These are phyloP conservation scores for Penicillium taxi DNA, from an alignment of 495 filamentous ascomycete genomes.

Conservation along the genomic window DNA sequence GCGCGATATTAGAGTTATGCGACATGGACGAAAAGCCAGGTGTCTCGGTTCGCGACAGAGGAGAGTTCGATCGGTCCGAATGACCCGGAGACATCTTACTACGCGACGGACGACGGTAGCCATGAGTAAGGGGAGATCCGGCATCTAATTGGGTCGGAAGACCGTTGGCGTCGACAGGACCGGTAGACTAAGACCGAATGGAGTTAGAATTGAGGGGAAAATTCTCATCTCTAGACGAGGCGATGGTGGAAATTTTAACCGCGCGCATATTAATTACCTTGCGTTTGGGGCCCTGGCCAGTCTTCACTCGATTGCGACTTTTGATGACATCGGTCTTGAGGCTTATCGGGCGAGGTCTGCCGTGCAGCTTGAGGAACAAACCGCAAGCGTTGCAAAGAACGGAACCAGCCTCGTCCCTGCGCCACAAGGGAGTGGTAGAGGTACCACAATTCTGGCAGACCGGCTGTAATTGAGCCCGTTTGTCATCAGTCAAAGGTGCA, in stretches of 20 bases:
- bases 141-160: constrained; percentile 51
- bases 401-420: constrained; percentile 87
- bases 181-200: constrained; percentile 33
- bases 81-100: constrained; percentile 64
- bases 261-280: constrained; percentile 53
- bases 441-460: constrained; percentile 96
- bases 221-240: constrained; percentile 19
- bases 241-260: constrained; percentile 1
- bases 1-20: constrained; percentile 64
- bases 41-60: constrained; percentile 79
- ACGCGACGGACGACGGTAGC: constrained; percentile 60
- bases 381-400: constrained; percentile 99
- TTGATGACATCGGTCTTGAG: constrained; percentile 99
- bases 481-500: constrained; percentile 48
- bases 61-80: constrained; percentile 74
- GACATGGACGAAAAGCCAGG: constrained; percentile 58
- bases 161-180: constrained; percentile 49
- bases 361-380: constrained; percentile 93
- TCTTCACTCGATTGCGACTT: constrained; percentile 96
- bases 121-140: constrained; percentile 44
- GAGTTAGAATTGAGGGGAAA: constrained; percentile 21
- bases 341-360: constrained; percentile 83
- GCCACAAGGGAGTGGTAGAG: constrained; percentile 93
- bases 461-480: constrained; percentile 65
- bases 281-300: constrained; percentile 76